phyloP scores from a whole-genome alignment of 495 filamentous ascomycete genomes.

The Geopyxis carbonaria region DNA sequence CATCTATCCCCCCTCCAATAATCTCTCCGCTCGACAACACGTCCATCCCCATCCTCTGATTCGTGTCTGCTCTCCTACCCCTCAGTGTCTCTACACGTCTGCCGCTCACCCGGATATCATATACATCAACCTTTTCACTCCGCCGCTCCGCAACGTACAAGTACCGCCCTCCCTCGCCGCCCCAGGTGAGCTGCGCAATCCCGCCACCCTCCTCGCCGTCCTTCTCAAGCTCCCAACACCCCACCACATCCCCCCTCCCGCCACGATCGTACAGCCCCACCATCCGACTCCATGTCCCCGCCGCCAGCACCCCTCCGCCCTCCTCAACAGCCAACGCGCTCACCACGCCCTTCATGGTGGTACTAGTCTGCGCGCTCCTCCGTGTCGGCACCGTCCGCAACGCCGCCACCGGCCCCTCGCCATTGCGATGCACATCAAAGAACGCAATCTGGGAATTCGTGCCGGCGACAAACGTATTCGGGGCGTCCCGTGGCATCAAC shows the following conservation, averaged over 20 bases:
- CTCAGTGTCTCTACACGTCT: constrained; percentile 50
- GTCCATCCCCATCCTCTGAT: constrained; percentile 66
- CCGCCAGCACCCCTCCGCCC: constrained; percentile 43
- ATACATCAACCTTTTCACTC: constrained; percentile 55
- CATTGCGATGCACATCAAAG: constrained; percentile 57
- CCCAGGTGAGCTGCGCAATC: constrained; percentile 62
- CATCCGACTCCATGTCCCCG: constrained; percentile 62
- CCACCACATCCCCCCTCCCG: constrained; percentile 46
- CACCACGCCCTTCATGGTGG: constrained; percentile 73
- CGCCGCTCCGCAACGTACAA: constrained; percentile 72
- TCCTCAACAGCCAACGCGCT: constrained; percentile 38
- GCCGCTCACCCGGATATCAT: constrained; percentile 63
- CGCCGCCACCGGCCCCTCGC: constrained; percentile 41
- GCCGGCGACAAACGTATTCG: constrained; percentile 48
- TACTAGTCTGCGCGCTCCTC: constrained; percentile 45
- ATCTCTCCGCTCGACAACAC: constrained; percentile 32
- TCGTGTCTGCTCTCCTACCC: constrained; percentile 53
- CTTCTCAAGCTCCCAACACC: constrained; percentile 39
- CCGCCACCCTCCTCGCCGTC: constrained; percentile 42
- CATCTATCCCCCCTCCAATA: constrained; percentile 49
- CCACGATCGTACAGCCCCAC: constrained; percentile 60
- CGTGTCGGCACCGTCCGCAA: constrained; percentile 64
- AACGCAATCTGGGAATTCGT: constrained; percentile 52
- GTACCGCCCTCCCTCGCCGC: constrained; percentile 72
- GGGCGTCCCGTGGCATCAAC: constrained; percentile 43